phyloP scores from a whole-genome alignment of 2,329 filamentous ascomycete species.

The Pseudopyricularia cyperi region DNA sequence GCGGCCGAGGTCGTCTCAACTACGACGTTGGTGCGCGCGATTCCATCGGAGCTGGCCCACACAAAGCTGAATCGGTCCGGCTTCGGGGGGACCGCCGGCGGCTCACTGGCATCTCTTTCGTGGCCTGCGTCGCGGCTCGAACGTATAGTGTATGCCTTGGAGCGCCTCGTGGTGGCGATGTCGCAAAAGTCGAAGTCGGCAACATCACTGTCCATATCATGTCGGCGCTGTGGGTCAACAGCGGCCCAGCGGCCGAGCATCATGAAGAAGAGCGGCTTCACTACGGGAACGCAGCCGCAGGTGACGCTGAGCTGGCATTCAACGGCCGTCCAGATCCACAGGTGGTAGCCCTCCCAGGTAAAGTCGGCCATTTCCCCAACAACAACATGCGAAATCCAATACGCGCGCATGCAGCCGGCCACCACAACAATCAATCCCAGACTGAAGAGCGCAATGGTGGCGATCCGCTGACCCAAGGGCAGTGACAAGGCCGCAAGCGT shows the following conservation, averaged over 20 bases:
- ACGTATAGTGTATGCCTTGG: not conserved
- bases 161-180: not conserved
- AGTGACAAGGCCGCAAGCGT: conserved; percentile 19
- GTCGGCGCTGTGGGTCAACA: not conserved
- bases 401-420: conserved; percentile 21
- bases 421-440: conserved; percentile 23
- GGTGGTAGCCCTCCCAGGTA: conserved; percentile 24
- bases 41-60: not conserved
- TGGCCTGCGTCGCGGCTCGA: not conserved
- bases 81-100: not conserved
- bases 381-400: conserved; percentile 22
- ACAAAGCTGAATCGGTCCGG: not conserved
- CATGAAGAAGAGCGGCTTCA: conserved; percentile 13
- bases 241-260: not conserved
- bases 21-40: not conserved
- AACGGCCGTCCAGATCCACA: conserved; percentile 28
- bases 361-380: conserved; percentile 23
- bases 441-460: conserved; percentile 22
- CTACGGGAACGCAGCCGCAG: conserved; percentile 23
- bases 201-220: not conserved
- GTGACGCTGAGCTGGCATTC: conserved; percentile 27
- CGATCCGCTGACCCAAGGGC: conserved; percentile 18
- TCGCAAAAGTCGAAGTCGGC: not conserved
- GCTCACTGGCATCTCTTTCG: not conserved
- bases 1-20: not conserved